These are phyloP conservation scores for Euphorbia peplus DNA, from an alignment of 345 rosid genomes.

Conservation along the genomic window DNA sequence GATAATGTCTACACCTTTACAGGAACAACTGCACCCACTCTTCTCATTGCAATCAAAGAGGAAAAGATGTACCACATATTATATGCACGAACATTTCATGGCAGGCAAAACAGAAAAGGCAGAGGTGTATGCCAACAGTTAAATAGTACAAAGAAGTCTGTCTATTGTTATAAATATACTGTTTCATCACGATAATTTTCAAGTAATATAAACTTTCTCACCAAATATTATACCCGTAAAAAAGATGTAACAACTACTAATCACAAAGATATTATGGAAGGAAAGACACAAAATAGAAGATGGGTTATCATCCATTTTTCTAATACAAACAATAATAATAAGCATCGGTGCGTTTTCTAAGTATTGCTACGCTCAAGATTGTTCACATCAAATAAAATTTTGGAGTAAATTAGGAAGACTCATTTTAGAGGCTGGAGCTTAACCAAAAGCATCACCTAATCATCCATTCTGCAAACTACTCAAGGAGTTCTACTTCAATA, in stretches of 20 bases:
- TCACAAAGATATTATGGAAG: background rate
- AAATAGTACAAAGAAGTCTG: background rate
- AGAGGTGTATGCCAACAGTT: background rate
- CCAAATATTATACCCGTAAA: background rate
- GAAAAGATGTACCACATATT: background rate
- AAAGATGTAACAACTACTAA: background rate
- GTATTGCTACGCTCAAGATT: background rate
- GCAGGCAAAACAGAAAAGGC: background rate
- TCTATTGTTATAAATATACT: background rate
- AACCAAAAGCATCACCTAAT: background rate
- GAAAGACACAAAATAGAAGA: background rate
- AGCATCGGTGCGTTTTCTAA: background rate
- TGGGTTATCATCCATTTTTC: background rate
- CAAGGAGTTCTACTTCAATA: background rate
- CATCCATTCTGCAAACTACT: background rate
- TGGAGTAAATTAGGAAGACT: background rate
- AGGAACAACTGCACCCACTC: background rate
- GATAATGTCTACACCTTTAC: constrained; percentile 3
- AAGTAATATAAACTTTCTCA: background rate
- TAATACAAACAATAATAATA: background rate
- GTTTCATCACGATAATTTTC: background rate
- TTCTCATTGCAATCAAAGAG: background rate
- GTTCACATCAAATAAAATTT: background rate
- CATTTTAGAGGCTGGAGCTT: background rate
- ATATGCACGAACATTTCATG: background rate